Base-by-base conservation (phyloP, 116 monocot species). In the Trichopus zeylanicus region DNA sequence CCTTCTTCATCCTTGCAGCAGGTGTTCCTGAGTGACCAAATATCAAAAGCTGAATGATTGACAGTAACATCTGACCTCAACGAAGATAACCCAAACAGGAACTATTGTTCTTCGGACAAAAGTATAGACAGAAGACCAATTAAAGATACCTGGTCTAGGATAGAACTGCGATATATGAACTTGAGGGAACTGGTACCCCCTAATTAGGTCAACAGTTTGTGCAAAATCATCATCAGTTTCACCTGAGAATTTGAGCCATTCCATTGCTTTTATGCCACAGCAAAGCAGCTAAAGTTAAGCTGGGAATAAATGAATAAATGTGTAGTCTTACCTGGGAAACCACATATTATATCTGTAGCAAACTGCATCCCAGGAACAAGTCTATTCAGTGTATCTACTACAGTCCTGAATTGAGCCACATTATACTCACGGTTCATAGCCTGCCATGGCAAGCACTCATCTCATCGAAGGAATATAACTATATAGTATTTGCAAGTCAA, bases 101-200 rank as follows among this genome's bases (percentile, higher is more conserved):
- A 16, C 29, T 27, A 7, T 7, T 3, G n/a, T 3, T 13, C 13
- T 15, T 2, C 13, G 22, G 51, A 57, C 2, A 16, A n/a, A 49
- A 49, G 19, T 0, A 49, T 7, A 23, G 21, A 24, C 22, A 3
- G 9, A 22, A 24, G 49, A 16, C 16, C 48, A 16, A 20, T 2
- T n/a, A n/a, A 1, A 25, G 57, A 25, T 64, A 91, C 98, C 98
- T 72, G 98, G 98, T 48, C 98, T 77, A 23, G 91, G 98, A 70
- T 98, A 98, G 65, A 98, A 98, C 49, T 98, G 98, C n/a, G 98
- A 98, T 29, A 98, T 98, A 61, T 98, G 98, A 80, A 98, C 91
- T 70, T 91, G 98, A 64, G 98, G 74, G 27, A 98, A 88, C 46
- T 72, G 66, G 66, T 98, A 91, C 22, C 91, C 88, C 67, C 88